phyloP scores from a whole-genome alignment of 1,284 basidiomycete genomes.

The Lentinula novae-zelandiae region DNA sequence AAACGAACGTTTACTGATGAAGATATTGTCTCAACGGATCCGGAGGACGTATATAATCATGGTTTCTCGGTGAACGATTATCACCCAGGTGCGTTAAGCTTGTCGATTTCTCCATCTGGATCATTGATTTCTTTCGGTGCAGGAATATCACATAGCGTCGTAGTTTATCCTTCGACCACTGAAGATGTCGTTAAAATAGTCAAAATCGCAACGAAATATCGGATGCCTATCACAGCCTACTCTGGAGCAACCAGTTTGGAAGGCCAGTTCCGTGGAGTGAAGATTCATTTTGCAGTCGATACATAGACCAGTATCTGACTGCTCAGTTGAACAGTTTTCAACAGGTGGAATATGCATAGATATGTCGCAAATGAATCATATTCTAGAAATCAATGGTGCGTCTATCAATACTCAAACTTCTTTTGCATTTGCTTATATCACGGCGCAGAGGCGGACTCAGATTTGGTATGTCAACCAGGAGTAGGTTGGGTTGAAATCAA shows the following conservation, averaged over 20 bases:
- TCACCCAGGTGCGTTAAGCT: slow-evolving; percentile 45
- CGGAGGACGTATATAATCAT: slow-evolving; percentile 50
- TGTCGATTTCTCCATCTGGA: neutral
- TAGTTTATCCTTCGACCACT: slow-evolving; percentile 53
- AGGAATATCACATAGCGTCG: slow-evolving; percentile 46
- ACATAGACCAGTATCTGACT: neutral
- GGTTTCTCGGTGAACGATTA: slow-evolving; percentile 58
- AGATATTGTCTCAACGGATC: slow-evolving; percentile 49
- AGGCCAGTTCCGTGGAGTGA: slow-evolving; percentile 62
- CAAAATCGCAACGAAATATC: slow-evolving; percentile 59
- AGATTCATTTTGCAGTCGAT: slow-evolving; percentile 18
- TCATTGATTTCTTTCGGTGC: neutral
- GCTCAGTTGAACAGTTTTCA: slow-evolving; percentile 33
- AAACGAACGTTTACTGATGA: slow-evolving; percentile 30
- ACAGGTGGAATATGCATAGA: slow-evolving; percentile 83
- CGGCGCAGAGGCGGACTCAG: slow-evolving; percentile 67
- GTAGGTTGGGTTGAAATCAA: slow-evolving; percentile 88
- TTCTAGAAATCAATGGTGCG: slow-evolving; percentile 73
- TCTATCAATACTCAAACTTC: slow-evolving; percentile 3
- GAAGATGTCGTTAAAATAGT: slow-evolving; percentile 70
- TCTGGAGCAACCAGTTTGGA: slow-evolving; percentile 70
- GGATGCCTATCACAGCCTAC: slow-evolving; percentile 69
- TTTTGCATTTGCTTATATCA: neutral
- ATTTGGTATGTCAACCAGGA: slow-evolving; percentile 83
- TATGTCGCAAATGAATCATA: slow-evolving; percentile 80